Percentiles rank a stretch among this genome's conserved stretches.
These are phyloP conservation scores for Avena sativa DNA, from an alignment of 176 grass and related monocot species.

Conservation along the genomic window DNA sequence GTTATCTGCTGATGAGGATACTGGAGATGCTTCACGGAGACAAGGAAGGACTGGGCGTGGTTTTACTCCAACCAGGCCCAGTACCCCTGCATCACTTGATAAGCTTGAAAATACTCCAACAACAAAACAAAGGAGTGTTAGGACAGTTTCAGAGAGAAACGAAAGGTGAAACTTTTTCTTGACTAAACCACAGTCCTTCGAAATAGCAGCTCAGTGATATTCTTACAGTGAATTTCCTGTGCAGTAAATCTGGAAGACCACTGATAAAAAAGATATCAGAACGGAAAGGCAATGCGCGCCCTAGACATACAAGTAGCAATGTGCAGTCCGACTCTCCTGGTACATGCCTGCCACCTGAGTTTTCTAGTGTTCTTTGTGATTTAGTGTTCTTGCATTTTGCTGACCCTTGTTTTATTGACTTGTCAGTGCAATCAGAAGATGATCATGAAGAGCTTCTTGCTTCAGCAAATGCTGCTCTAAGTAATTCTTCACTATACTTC, in stretches of 20 bases:
- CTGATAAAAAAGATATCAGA: slow-evolving; percentile 85
- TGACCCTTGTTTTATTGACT: slow-evolving; percentile 53
- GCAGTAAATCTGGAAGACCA: slow-evolving; percentile 82
- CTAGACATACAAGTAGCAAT: slow-evolving; percentile 61
- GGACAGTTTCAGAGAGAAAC: slow-evolving; percentile 75
- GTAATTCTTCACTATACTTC: slow-evolving; percentile 44
- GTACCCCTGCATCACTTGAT: slow-evolving; percentile 61
- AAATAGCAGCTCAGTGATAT: slow-evolving; percentile 27
- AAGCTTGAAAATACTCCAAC: slow-evolving; percentile 73
- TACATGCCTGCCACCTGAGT: slow-evolving; percentile 31
- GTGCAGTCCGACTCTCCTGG: slow-evolving; percentile 62
- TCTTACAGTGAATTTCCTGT: slow-evolving; percentile 47
- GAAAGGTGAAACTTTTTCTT: slow-evolving; percentile 65
- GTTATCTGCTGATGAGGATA: slow-evolving; percentile 66
- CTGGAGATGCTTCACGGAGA: slow-evolving; percentile 65
- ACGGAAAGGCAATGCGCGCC: slow-evolving; percentile 60
- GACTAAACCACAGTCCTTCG: slow-evolving; percentile 32
- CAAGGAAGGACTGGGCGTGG: slow-evolving; percentile 66
- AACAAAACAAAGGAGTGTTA: slow-evolving; percentile 83
- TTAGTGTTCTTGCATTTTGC: slow-evolving; percentile 27
- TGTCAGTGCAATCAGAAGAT: slow-evolving; percentile 68
- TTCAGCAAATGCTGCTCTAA: slow-evolving; percentile 65
- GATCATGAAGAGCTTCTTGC: slow-evolving; percentile 68
- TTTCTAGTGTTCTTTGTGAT: slow-evolving; percentile 33
- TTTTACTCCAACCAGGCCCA: slow-evolving; percentile 62